Conservation (phyloP, 352 stramenopile species). For the Phytopythium delawarense region DNA sequence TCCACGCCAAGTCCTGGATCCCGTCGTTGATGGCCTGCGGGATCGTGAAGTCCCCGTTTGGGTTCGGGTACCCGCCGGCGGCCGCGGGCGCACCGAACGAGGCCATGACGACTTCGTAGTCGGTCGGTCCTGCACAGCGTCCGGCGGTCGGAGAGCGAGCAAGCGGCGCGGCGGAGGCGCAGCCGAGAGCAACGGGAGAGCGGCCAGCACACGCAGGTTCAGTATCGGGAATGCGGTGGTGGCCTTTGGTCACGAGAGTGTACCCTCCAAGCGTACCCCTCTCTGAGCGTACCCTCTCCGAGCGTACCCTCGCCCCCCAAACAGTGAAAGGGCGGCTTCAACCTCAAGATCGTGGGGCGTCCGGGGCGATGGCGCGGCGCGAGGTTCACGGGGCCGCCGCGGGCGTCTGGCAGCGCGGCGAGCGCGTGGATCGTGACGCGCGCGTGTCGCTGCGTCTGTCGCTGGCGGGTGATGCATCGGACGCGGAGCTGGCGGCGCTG, state of each 20-base stretch:
- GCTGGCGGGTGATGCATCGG: conserved; percentile 23
- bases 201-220: too few relatives aligned
- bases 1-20: conserved; percentile 76
- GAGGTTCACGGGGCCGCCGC: conserved; percentile 15
- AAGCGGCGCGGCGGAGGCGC: neutral
- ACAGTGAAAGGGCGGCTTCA: neutral
- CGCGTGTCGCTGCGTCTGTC: conserved; percentile 35
- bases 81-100: conserved; percentile 48
- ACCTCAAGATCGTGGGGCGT: neutral
- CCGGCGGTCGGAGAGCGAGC: neutral
- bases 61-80: conserved; percentile 55
- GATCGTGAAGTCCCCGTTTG: conserved; percentile 79
- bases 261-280: too few relatives aligned
- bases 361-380: neutral
- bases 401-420: conserved; percentile 19
- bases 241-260: too few relatives aligned
- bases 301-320: too few relatives aligned
- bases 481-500: conserved; percentile 31
- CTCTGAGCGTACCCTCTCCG: too few relatives aligned
- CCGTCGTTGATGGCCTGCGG: conserved; percentile 56
- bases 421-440: conserved; percentile 19
- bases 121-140: too few relatives aligned
- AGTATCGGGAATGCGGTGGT: too few relatives aligned
- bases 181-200: too few relatives aligned
- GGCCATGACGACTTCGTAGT: conserved; percentile 17